Percentiles rank a stretch among this genome's conserved stretches.
Evolutionary conservation across 805 yeast genomes (phyloP).

Genomic region (Candida xyloterini): DNA sequence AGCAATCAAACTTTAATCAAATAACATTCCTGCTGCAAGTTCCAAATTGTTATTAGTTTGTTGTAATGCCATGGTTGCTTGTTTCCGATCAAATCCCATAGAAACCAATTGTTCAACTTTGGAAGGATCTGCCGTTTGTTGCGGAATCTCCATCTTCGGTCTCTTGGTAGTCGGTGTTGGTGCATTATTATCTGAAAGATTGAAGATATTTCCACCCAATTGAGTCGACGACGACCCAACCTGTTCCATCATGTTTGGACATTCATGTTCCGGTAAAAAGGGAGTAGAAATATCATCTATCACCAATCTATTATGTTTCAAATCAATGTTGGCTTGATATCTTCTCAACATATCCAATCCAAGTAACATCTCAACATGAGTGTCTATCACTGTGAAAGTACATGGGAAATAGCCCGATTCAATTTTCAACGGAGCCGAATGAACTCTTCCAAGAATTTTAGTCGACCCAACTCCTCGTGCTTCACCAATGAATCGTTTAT

Average conservation of each 20-base stretch:
- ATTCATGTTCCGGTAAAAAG: constrained; percentile 71
- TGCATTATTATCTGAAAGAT: constrained; percentile 16
- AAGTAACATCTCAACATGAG: constrained; percentile 67
- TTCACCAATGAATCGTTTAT: constrained; percentile 72
- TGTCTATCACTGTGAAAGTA: constrained; percentile 69
- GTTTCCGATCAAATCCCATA: constrained; percentile 67
- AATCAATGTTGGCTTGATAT: constrained; percentile 79
- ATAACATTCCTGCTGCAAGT: constrained; percentile 77
- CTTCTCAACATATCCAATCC: constrained; percentile 92
- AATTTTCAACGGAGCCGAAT: constrained; percentile 80
- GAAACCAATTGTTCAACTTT: constrained; percentile 47
- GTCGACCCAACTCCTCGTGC: constrained; percentile 91
- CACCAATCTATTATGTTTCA: constrained; percentile 58
- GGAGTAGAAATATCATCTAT: constrained; percentile 72
- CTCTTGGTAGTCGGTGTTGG: constrained; percentile 21
- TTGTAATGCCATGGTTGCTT: constrained; percentile 63
- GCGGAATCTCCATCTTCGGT: constrained; percentile 24
- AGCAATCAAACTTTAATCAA: constrained; percentile 31
- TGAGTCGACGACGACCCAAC: constrained; percentile 20
- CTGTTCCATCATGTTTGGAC: constrained; percentile 40
- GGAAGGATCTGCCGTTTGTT: constrained; percentile 24
- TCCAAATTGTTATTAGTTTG: constrained; percentile 77
- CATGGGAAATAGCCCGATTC: constrained; percentile 65
- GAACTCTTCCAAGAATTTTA: constrained; percentile 77
- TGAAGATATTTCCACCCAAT: constrained; percentile 37